These are phyloP conservation scores for Fusarium sp. DNA, from an alignment of 2,329 filamentous ascomycete genomes.

Conservation along the genomic window DNA sequence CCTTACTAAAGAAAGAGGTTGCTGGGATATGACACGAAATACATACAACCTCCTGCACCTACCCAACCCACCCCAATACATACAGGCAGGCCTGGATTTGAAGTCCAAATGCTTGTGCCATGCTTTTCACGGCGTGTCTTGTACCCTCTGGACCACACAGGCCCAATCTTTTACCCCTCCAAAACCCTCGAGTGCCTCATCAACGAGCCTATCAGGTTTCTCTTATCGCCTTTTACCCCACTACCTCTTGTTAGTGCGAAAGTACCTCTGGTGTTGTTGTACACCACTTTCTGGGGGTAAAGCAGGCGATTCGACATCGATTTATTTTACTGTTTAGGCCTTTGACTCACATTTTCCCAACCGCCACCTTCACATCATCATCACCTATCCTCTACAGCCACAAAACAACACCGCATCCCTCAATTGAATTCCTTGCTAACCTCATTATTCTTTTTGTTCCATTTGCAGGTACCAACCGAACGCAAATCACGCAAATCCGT, in stretches of 20 bases:
- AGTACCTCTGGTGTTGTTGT: conserved; percentile 35
- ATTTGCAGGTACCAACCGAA: conserved; percentile 51
- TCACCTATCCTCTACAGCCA: conserved; percentile 3
- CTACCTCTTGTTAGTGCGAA: conserved; percentile 24
- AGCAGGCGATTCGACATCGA: conserved; percentile 32
- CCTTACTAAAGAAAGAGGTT: background rate
- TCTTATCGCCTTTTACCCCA: conserved; percentile 19
- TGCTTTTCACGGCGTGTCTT: conserved; percentile 12
- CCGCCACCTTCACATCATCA: conserved; percentile 36
- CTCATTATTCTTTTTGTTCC: conserved; percentile 22
- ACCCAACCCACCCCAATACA: background rate
- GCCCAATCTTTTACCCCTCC: conserved; percentile 38
- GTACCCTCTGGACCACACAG: conserved; percentile 21
- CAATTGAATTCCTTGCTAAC: conserved; percentile 24
- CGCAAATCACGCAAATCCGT: conserved; percentile 91
- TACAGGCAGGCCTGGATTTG: conserved; percentile 18
- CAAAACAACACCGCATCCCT: conserved; percentile 11
- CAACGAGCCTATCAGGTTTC: conserved; percentile 23
- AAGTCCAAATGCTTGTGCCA: conserved; percentile 17
- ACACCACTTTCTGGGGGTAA: conserved; percentile 31
- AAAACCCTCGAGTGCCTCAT: conserved; percentile 35
- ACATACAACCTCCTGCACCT: background rate
- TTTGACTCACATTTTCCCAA: conserved; percentile 44
- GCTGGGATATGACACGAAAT: background rate
- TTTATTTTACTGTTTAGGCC: conserved; percentile 29